Evolutionary conservation across 805 yeast species (phyloP).

Genomic region (Candida khao-thaluensis): DNA sequence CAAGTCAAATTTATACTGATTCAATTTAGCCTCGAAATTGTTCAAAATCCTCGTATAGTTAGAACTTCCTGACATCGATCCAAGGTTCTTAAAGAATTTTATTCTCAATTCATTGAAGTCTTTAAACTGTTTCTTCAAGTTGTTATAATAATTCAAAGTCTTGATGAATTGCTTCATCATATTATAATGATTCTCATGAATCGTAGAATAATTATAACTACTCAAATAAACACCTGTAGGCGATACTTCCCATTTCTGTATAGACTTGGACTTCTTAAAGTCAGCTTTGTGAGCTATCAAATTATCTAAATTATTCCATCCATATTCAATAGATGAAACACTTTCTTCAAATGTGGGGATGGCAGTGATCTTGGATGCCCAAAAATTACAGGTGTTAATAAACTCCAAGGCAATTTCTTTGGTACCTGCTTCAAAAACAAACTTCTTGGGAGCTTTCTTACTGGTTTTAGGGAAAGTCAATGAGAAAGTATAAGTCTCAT

Average conservation of each 20-base stretch:
- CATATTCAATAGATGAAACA: slow-evolving; percentile 76
- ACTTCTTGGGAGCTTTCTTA: slow-evolving; percentile 34
- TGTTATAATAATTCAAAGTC: slow-evolving; percentile 41
- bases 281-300: slow-evolving; percentile 26
- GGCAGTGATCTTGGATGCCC: slow-evolving; percentile 85
- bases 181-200: slow-evolving; percentile 31
- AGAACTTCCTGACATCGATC: slow-evolving; percentile 22
- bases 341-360: slow-evolving; percentile 70
- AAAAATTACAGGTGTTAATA: slow-evolving; percentile 78
- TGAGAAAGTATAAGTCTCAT: slow-evolving; percentile 43
- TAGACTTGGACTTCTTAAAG: slow-evolving; percentile 32
- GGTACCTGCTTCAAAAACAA: slow-evolving; percentile 67
- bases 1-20: slow-evolving; percentile 45
- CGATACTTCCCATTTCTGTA: slow-evolving; percentile 44
- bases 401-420: slow-evolving; percentile 65
- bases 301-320: slow-evolving; percentile 58
- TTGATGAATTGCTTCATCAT: slow-evolving; percentile 45
- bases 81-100: slow-evolving; percentile 30
- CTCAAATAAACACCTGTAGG: slow-evolving; percentile 43
- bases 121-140: slow-evolving; percentile 33
- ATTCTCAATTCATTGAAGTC: slow-evolving; percentile 31
- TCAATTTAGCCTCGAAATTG: slow-evolving; percentile 43
- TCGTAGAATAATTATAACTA: slow-evolving; percentile 25
- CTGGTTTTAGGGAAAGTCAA: slow-evolving; percentile 52
- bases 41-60: slow-evolving; percentile 36